phyloP scores from a whole-genome alignment of 352 stramenopile species.

The Heterotrichella gracilis region DNA sequence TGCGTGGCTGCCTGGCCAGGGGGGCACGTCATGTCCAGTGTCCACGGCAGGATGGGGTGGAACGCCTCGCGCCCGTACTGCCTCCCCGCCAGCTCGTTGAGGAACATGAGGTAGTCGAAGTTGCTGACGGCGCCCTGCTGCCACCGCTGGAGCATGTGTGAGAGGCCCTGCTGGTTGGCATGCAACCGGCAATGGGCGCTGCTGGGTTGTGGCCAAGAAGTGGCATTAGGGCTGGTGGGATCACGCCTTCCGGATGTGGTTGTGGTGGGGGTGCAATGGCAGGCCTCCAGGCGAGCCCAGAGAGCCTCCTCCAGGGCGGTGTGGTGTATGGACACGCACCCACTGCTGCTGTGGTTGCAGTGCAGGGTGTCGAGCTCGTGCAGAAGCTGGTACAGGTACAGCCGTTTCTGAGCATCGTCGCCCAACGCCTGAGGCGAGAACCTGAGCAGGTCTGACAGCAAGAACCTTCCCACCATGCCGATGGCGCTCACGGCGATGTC shows the following conservation, averaged over 20 bases:
- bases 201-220: neutral
- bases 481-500: too few species aligned
- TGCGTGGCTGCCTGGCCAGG: too few species aligned
- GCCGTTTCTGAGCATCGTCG: too few species aligned
- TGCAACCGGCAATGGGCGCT: too few species aligned
- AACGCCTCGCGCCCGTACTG: constrained; percentile 36
- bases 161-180: constrained; percentile 23
- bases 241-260: neutral
- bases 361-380: constrained; percentile 18
- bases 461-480: too few species aligned
- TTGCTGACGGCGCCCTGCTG: constrained; percentile 42
- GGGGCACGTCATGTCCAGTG: constrained; percentile 76
- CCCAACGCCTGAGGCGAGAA: too few species aligned
- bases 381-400: constrained; percentile 19
- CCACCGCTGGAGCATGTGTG: constrained; percentile 46
- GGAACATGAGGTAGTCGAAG: constrained; percentile 55
- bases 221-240: neutral
- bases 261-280: too few species aligned
- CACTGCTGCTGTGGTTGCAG: constrained; percentile 12
- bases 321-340: constrained; percentile 3
- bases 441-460: too few species aligned
- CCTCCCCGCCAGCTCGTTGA: constrained; percentile 51
- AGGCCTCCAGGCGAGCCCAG: constrained; percentile 17
- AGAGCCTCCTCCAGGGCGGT: constrained; percentile 17
- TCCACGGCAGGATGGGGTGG: constrained; percentile 70